Evolutionary conservation across 306 rosid genomes (phyloP), one percentile per base, ranked within the genome.

Genomic region (Acacia crassicarpa): DNA sequence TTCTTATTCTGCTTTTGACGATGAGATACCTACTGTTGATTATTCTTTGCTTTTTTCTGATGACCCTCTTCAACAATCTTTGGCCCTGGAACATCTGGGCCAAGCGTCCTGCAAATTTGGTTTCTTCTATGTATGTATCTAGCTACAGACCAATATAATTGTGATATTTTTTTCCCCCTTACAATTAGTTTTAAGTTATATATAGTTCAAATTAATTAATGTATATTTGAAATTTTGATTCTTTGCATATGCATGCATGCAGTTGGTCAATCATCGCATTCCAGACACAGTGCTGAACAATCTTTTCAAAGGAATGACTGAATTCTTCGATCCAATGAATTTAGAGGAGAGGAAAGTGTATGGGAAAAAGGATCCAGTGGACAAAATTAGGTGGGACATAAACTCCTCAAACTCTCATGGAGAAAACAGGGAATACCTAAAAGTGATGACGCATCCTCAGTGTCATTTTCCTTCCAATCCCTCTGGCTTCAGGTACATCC

Each of bases 361-460:
- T 6, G 23, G 20, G 3, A 83, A 82, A 74, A 85, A 33, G 23
- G 54, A 46, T 1, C 58, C 87, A 7, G 74, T 30, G 0, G 88
- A 87, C 61, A 77, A 51, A 78, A 80, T 89, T 19, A 81, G 82
- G 61, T 85, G 90, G 91, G 84, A 15, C 19, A 38, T 40, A n/a
- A 79, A 72, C 49, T 76, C 75, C 2, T 61, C 86, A 32, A 46
- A 63, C 3, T 51, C 58, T 17, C 58, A 15, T 51, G 86, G 79
- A 4, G 94, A 88, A 72, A 89, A 89, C n/a, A 86, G 92, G 74
- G 91, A 91, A 78, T 80, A 80, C 76, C 74, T 91, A 58, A 89
- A 91, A 71, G 68, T 87, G 43, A 9, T 84, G 9, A 78, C 87
- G 5, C 90, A 91, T 79, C 92, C 92, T 30, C 61, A 67, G 1